phyloP scores from a whole-genome alignment of 2,329 filamentous ascomycete species.

The Xenoacremonium recifei region DNA sequence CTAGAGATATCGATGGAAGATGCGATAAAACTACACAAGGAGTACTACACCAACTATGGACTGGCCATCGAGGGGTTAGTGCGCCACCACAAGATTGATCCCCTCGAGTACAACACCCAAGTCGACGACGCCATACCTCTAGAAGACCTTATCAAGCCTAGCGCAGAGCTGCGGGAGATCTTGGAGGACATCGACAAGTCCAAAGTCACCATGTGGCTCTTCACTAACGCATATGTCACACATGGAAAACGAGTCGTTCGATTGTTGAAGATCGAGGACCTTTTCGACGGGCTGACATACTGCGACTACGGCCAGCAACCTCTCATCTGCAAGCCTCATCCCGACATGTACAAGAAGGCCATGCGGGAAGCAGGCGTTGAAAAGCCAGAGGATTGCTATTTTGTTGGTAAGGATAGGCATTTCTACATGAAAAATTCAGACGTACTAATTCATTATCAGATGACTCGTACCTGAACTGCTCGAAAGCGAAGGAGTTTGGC shows the following conservation, averaged over 20 bases:
- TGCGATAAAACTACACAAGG: slow-evolving; percentile 79
- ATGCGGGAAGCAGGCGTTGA: slow-evolving; percentile 79
- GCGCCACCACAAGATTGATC: slow-evolving; percentile 90
- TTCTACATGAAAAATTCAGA: not conserved
- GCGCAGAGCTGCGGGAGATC: slow-evolving; percentile 70
- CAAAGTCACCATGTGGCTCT: slow-evolving; percentile 88
- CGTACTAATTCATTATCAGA: slow-evolving; percentile 49
- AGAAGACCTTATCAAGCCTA: slow-evolving; percentile 77
- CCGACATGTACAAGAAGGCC: slow-evolving; percentile 81
- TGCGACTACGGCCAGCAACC: slow-evolving; percentile 79
- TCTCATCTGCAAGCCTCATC: slow-evolving; percentile 83
- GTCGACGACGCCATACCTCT: slow-evolving; percentile 94
- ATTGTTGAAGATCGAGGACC: slow-evolving; percentile 77
- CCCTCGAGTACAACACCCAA: slow-evolving; percentile 88
- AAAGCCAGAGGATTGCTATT: slow-evolving; percentile 74
- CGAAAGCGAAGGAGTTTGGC: slow-evolving; percentile 71
- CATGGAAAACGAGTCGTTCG: slow-evolving; percentile 82
- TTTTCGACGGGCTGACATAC: slow-evolving; percentile 93
- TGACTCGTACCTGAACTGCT: slow-evolving; percentile 83
- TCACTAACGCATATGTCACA: slow-evolving; percentile 93
- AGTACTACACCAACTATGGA: slow-evolving; percentile 95
- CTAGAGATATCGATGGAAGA: slow-evolving; percentile 73
- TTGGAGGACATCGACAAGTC: slow-evolving; percentile 78
- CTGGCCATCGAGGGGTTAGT: slow-evolving; percentile 96
- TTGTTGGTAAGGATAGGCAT: slow-evolving; percentile 71